Evolutionary conservation across 2,329 filamentous ascomycete genomes (phyloP).

Genomic region (Curvularia eragrostidis): DNA sequence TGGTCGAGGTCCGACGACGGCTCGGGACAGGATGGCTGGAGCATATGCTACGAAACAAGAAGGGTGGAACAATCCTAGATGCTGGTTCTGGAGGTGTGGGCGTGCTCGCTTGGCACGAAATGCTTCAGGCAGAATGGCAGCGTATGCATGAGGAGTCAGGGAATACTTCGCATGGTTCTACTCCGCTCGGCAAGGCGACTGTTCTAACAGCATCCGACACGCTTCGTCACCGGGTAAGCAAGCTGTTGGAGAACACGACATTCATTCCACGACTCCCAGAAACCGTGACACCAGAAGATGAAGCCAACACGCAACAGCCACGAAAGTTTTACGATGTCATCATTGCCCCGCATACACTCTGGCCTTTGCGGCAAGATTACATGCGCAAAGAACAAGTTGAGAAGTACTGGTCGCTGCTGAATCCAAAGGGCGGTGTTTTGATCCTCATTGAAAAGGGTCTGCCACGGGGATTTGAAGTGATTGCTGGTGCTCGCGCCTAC

Average conservation of each 20-base stretch:
- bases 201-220: conserved; percentile 79
- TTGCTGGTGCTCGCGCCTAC: conserved; percentile 82
- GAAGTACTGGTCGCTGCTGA: conserved; percentile 88
- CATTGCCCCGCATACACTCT: conserved; percentile 83
- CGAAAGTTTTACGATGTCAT: conserved; percentile 89
- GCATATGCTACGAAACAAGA: conserved; percentile 66
- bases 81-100: conserved; percentile 76
- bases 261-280: conserved; percentile 93
- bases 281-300: conserved; percentile 70
- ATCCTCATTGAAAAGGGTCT: conserved; percentile 91
- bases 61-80: conserved; percentile 72
- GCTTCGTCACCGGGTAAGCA: conserved; percentile 76
- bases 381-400: conserved; percentile 79
- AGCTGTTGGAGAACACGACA: conserved; percentile 83
- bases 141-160: conserved; percentile 59
- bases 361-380: conserved; percentile 76
- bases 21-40: conserved; percentile 75
- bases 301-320: conserved; percentile 43
- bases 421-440: conserved; percentile 83
- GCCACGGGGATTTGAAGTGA: conserved; percentile 87
- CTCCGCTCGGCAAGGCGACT: conserved; percentile 74
- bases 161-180: conserved; percentile 31
- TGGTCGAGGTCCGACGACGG: conserved; percentile 77
- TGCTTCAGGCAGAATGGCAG: conserved; percentile 83
- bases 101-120: conserved; percentile 76